Evolutionary conservation across 345 rosid species (phyloP).

Genomic region (Populus ilicifolia): DNA sequence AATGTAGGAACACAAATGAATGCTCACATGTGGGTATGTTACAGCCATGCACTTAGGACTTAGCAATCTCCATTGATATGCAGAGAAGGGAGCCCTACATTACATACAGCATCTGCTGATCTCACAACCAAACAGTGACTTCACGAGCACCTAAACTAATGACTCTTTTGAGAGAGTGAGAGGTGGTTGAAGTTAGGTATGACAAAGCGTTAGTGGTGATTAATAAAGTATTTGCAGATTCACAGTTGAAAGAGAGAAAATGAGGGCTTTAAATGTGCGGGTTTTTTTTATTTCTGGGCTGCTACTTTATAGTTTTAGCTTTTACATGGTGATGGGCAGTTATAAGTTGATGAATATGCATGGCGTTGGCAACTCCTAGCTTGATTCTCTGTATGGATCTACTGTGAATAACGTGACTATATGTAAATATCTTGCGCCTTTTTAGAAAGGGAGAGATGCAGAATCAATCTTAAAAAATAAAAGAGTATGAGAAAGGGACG

Average conservation of each 20-base stretch:
- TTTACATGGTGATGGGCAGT: background rate
- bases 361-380: background rate
- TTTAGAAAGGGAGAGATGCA: too few species aligned
- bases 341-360: background rate
- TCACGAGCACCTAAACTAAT: background rate
- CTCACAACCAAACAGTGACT: background rate
- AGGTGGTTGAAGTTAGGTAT: background rate
- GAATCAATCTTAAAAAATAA: too few species aligned
- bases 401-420: background rate
- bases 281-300: background rate
- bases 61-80: background rate
- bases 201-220: background rate
- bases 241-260: background rate
- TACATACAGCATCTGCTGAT: background rate
- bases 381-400: background rate
- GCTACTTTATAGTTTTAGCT: background rate
- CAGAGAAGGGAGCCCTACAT: background rate
- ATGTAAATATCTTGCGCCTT: too few species aligned
- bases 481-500: too few species aligned
- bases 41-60: background rate
- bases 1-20: background rate
- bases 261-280: background rate
- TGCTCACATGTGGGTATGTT: constrained; percentile 3
- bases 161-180: background rate
- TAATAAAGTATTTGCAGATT: background rate